Evolutionary conservation across 306 rosid genomes (phyloP), one percentile per base, ranked within the genome.

Genomic region (Sindora glabra): DNA sequence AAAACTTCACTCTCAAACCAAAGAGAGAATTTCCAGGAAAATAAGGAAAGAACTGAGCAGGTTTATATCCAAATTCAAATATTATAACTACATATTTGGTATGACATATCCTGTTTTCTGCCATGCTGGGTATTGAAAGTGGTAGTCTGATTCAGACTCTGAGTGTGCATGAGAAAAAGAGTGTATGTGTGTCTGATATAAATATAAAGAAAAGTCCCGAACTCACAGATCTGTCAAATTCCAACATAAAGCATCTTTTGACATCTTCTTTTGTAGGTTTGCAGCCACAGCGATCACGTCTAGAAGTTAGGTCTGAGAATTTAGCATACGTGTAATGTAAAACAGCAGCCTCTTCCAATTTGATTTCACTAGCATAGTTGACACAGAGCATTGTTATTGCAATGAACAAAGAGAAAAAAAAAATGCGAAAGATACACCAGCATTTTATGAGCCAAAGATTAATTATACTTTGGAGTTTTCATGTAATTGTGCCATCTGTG

Each of bases 401-500:
- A 38, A 67, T 73, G 19, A 64, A 30, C 33, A 29, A 50, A 23
- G 48, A 61, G 40, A 33, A 16, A 11, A 56, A 65, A 23, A 24
- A 15, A 44, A 14, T n/a, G n/a, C n/a, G 55, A 8, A 34, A 10
- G 36, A 13, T 19, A 56, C 18, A 67, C 49, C 27, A 11, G 59
- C 21, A 16, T 12, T 57, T 36, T 17, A n/a, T 22, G 34, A 18
- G 55, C 36, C 34, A 54, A 13, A 24, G 42, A 67, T 44, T 39
- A 36, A n/a, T 52, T 34, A 4, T 88, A 92, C 98, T 79, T 86
- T 16, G 95, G 99, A 39, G 90, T 81, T 82, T 86, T 92, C 99
- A 92, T 92, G 63, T 92, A 92, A 70, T 88, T 92, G 78, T 92
- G 94, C 98, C 98, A 92, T 85, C 98, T 88, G 74, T 92, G 98